Evolutionary conservation across 495 filamentous ascomycete species (phyloP), one percentile per base, ranked within the genome.

Genomic region (Neurospora sp.): DNA sequence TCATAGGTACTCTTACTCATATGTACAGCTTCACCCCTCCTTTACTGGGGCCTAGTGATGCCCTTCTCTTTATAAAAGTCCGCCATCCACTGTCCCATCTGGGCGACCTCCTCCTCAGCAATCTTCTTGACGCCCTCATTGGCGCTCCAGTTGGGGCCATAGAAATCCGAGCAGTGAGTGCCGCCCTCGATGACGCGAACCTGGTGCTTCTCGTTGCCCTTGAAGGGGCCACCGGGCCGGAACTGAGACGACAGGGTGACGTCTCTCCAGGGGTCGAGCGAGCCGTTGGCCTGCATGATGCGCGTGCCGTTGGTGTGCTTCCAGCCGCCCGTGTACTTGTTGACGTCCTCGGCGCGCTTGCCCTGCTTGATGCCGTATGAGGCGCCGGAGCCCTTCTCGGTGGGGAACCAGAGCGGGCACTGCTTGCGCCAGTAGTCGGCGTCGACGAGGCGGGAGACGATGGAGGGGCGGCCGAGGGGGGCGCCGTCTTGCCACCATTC

Each of bases 291-390:
- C 84, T 87, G 88, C 73, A 89, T 86, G 40, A 91, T 78, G 5
- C 90, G 85, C 12, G 85, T 88, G 2, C 85, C 84, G 74, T 89
- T 84, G 18, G 83, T 85, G 11, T 66, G 69, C 73, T 74, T 73
- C 90, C 90, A 91, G 11, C 90, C 90, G 16, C 85, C 82, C 0
- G 89, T 91, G 76, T 83, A 87, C 22, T 76, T 76, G 80, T 92
- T 92, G n/a, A 91, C 84, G 46, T 86, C 80, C 8, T 70, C 73
- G 3, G 86, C 85, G 12, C 85, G 87, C 75, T 85, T 85, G 70
- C 87, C 87, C 48, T 85, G 40, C 7, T 80, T 81, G 70, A 86
- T 80, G 70, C 84, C 88, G 78, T 85, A 89, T 0, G 84, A 85
- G 1, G 53, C 18, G 38, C 41, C 38, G 74, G 81, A 79, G n/a